Evolutionary conservation across 805 yeast genomes (phyloP).

Genomic region (Ogataea angusta): DNA sequence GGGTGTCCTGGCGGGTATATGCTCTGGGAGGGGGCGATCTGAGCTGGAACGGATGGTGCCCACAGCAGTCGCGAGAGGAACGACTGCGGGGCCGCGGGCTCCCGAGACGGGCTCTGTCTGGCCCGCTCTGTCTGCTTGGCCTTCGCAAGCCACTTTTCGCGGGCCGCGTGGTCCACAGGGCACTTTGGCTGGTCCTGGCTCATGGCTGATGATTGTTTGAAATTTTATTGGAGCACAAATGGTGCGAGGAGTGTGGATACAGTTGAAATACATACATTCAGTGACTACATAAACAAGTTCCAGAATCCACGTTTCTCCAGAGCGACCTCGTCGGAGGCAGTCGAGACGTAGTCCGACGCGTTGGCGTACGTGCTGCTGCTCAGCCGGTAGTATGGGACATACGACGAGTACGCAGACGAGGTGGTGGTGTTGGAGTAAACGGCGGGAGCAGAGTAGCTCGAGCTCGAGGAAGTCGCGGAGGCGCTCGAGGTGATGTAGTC

Average conservation of each 20-base stretch:
- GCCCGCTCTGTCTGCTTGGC: slow-evolving; percentile 22
- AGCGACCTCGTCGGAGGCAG: slow-evolving; percentile 13
- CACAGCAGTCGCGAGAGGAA: slow-evolving; percentile 6
- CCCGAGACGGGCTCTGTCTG: slow-evolving; percentile 1
- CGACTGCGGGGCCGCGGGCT: background rate
- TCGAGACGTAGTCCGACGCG: slow-evolving; percentile 13
- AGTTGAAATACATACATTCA: background rate
- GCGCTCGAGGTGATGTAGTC: slow-evolving; percentile 12
- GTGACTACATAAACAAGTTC: slow-evolving; percentile 15
- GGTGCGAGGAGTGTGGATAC: slow-evolving; percentile 1
- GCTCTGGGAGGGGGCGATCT: background rate
- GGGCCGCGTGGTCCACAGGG: slow-evolving; percentile 66
- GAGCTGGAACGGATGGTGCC: slow-evolving; percentile 3
- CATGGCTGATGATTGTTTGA: slow-evolving; percentile 18
- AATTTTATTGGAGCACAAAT: slow-evolving; percentile 12
- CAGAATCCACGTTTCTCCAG: slow-evolving; percentile 21
- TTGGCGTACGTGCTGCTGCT: slow-evolving; percentile 9
- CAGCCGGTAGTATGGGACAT: slow-evolving; percentile 13
- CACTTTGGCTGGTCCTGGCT: slow-evolving; percentile 40
- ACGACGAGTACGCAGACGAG: slow-evolving; percentile 9
- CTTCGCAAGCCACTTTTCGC: slow-evolving; percentile 54
- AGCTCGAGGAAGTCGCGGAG: slow-evolving; percentile 2
- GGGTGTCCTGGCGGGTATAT: slow-evolving; percentile 3
- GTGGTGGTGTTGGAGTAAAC: slow-evolving; percentile 5
- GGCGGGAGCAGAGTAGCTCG: slow-evolving; percentile 5